Percentiles rank a stretch among this genome's conserved stretches.
Evolutionary conservation across 768 basidiomycete species (phyloP).

Genomic region (Leccinum imitatum): DNA sequence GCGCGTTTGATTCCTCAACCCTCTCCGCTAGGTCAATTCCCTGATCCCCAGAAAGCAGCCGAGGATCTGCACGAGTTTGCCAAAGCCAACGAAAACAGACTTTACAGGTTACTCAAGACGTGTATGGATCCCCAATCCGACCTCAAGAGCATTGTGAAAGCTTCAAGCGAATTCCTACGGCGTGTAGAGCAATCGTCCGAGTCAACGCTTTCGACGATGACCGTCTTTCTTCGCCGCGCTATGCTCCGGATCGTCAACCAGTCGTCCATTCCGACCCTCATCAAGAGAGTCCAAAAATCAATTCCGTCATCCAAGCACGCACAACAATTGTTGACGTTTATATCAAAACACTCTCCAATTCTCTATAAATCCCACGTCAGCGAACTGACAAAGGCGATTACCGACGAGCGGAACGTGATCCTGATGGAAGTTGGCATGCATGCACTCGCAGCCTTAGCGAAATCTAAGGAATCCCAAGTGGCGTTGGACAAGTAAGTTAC

Average conservation of each 20-base stretch:
- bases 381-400: slow-evolving; percentile 73
- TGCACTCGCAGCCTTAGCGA: slow-evolving; percentile 68
- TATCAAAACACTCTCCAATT: slow-evolving; percentile 75
- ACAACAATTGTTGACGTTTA: slow-evolving; percentile 49
- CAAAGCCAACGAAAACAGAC: slow-evolving; percentile 77
- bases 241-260: slow-evolving; percentile 78
- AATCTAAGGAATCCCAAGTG: slow-evolving; percentile 54
- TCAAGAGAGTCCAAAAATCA: slow-evolving; percentile 63
- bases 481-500: slow-evolving; percentile 65
- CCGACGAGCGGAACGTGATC: slow-evolving; percentile 55
- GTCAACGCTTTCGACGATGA: slow-evolving; percentile 64
- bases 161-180: slow-evolving; percentile 77
- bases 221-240: slow-evolving; percentile 64
- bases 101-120: slow-evolving; percentile 82
- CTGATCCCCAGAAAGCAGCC: slow-evolving; percentile 69
- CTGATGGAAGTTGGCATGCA: slow-evolving; percentile 71
- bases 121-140: slow-evolving; percentile 85
- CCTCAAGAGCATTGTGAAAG: slow-evolving; percentile 75
- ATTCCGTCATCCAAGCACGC: slow-evolving; percentile 46
- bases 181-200: slow-evolving; percentile 72
- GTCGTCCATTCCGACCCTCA: slow-evolving; percentile 78
- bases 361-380: slow-evolving; percentile 72
- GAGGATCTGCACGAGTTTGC: slow-evolving; percentile 86
- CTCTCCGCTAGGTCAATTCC: slow-evolving; percentile 44
- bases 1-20: neutral